Percentiles rank a stretch among this genome's conserved stretches.
phyloP scores from a whole-genome alignment of 306 rosid genomes.

The Rosa lucieae region DNA sequence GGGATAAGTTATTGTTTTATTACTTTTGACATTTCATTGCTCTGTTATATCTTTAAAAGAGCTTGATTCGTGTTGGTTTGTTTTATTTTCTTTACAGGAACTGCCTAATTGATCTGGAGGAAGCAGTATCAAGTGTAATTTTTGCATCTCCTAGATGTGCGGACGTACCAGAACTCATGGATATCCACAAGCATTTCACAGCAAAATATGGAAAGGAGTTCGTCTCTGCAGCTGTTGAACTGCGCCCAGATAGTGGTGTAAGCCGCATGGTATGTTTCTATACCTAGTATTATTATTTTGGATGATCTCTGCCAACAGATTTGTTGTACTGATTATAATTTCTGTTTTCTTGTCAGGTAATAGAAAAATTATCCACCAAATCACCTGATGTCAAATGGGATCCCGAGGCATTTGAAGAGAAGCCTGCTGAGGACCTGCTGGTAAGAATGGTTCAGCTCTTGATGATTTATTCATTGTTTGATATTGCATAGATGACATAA shows the following conservation, averaged over 20 bases:
- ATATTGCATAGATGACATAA: constrained; percentile 40
- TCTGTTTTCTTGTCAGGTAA: constrained; percentile 53
- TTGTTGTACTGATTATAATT: constrained; percentile 24
- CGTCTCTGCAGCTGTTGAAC: constrained; percentile 64
- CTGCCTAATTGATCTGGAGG: constrained; percentile 93
- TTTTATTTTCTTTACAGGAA: constrained; percentile 44
- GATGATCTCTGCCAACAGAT: constrained; percentile 16
- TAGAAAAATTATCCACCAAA: constrained; percentile 89
- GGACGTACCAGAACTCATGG: constrained; percentile 82
- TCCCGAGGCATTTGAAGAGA: constrained; percentile 63
- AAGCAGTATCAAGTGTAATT: constrained; percentile 81
- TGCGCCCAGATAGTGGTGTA: constrained; percentile 97
- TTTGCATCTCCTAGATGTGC: constrained; percentile 93
- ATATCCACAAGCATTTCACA: constrained; percentile 68
- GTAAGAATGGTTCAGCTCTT: constrained; percentile 41
- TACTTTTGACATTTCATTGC: neutral
- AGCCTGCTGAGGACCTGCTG: constrained; percentile 59
- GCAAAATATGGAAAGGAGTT: constrained; percentile 92
- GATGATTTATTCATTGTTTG: constrained; percentile 19
- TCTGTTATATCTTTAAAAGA: constrained; percentile 11
- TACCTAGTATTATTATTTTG: constrained; percentile 2
- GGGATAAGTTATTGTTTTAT: neutral
- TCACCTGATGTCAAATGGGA: constrained; percentile 91
- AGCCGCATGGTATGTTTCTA: constrained; percentile 71
- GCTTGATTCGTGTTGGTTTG: constrained; percentile 16